These are phyloP conservation scores for Sugiyamaella smithiae DNA, from an alignment of 805 yeast genomes.

Conservation along the genomic window DNA sequence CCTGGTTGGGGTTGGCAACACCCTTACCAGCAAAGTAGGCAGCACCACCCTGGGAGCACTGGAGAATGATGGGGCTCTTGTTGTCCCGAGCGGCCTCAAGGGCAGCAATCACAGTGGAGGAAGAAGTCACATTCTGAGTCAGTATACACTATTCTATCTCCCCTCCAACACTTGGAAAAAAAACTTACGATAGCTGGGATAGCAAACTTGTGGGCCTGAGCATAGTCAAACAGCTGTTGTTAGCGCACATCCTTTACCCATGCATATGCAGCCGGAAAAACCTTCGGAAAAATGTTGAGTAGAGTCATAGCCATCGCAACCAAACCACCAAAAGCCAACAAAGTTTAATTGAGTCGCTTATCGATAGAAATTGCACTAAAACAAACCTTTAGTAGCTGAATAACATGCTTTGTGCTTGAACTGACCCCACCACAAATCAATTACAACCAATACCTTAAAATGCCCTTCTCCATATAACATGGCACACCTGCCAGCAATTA, in stretches of 20 bases:
- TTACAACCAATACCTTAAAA: too few species aligned
- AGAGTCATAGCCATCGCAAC: too few species aligned
- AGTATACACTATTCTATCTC: too few species aligned
- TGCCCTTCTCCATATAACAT: too few species aligned
- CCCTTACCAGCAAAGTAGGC: constrained; percentile 99
- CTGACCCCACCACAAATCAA: too few species aligned
- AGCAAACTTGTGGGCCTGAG: constrained; percentile 90
- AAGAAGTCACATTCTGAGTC: constrained; percentile 86
- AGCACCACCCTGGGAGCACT: constrained; percentile 98
- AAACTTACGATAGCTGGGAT: constrained; percentile 79
- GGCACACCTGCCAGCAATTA: too few species aligned
- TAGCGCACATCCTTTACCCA: neutral
- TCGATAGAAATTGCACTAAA: too few species aligned
- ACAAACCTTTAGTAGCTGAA: too few species aligned
- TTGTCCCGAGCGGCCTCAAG: constrained; percentile 95
- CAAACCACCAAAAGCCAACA: too few species aligned
- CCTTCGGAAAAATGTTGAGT: constrained; percentile 7
- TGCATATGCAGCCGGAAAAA: constrained; percentile 1
- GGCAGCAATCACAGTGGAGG: constrained; percentile 95
- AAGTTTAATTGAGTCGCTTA: too few species aligned
- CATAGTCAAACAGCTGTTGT: constrained; percentile 66
- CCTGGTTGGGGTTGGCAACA: constrained; percentile 87
- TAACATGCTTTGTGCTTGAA: too few species aligned
- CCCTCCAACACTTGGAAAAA: too few species aligned
- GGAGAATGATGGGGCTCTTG: constrained; percentile 92